These are phyloP conservation scores for Withania somnifera DNA, from an alignment of 305 asterid genomes.

Conservation along the genomic window DNA sequence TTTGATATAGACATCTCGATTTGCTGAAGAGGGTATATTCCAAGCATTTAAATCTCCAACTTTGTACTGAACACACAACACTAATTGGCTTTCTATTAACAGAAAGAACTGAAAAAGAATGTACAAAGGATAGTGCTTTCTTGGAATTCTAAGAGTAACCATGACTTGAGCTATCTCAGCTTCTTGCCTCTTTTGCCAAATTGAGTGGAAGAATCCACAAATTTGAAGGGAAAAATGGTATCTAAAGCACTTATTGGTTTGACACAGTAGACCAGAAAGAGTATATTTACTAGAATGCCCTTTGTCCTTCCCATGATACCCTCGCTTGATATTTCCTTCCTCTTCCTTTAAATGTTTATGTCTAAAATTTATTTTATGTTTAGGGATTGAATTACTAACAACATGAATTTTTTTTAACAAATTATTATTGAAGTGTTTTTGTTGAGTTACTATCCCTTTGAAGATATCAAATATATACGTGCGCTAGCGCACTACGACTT, in stretches of 20 bases:
- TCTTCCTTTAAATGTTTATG: no score
- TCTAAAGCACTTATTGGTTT: neutral
- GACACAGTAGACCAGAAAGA: neutral
- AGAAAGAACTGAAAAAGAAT: slow-evolving; percentile 17
- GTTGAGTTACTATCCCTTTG: no score
- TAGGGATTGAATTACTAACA: no score
- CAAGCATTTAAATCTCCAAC: slow-evolving; percentile 72
- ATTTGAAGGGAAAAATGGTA: neutral
- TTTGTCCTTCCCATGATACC: neutral
- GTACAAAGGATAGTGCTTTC: slow-evolving; percentile 15
- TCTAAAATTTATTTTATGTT: no score
- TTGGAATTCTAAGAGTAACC: slow-evolving; percentile 20
- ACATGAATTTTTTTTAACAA: no score
- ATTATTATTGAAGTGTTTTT: no score
- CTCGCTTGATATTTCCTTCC: neutral
- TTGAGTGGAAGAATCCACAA: neutral
- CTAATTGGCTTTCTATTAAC: slow-evolving; percentile 18
- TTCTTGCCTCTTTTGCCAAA: neutral
- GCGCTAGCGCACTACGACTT: no score
- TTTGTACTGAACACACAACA: slow-evolving; percentile 33
- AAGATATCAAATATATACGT: no score
- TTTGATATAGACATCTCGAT: slow-evolving; percentile 38
- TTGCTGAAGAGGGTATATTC: slow-evolving; percentile 53
- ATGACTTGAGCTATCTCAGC: slow-evolving; percentile 1
- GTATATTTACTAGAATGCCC: slow-evolving; percentile 16